phyloP scores from a whole-genome alignment of 179 eudicot species.

The Gypsophila paniculata region DNA sequence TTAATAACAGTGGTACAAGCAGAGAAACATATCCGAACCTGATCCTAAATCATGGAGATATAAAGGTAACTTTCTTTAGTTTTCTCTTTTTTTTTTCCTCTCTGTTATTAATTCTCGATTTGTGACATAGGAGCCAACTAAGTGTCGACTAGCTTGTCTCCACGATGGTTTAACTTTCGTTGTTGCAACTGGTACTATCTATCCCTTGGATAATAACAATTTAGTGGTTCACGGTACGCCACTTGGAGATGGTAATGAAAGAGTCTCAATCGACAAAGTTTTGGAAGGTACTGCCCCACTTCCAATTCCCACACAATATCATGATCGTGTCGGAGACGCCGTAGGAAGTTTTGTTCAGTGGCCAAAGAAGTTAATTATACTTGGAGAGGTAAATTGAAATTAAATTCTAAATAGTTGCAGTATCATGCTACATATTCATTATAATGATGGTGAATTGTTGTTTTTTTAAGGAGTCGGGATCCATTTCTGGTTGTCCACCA shows the following conservation, averaged over 20 bases:
- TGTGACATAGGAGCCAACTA: neutral
- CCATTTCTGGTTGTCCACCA: too few relatives aligned
- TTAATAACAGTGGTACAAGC: neutral
- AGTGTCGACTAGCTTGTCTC: neutral
- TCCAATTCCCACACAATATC: conserved; percentile 4
- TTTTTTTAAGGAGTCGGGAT: too few relatives aligned
- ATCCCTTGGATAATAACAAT: neutral
- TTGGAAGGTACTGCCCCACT: neutral
- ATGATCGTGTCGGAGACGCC: neutral
- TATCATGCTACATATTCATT: too few relatives aligned
- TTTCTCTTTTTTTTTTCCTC: neutral
- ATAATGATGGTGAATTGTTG: too few relatives aligned
- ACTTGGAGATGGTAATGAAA: neutral
- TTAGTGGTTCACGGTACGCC: neutral
- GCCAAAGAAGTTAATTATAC: too few relatives aligned
- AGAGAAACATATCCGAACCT: neutral
- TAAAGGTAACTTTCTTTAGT: too few relatives aligned
- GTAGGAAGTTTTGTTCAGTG: too few relatives aligned
- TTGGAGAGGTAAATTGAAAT: too few relatives aligned
- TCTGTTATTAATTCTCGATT: neutral
- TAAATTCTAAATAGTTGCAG: too few relatives aligned
- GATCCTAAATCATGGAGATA: too few relatives aligned
- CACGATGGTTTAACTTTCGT: neutral
- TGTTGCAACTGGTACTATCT: neutral
- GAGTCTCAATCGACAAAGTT: neutral